phyloP scores from a whole-genome alignment of 495 filamentous ascomycete species.

The Daldinia caldariorum region DNA sequence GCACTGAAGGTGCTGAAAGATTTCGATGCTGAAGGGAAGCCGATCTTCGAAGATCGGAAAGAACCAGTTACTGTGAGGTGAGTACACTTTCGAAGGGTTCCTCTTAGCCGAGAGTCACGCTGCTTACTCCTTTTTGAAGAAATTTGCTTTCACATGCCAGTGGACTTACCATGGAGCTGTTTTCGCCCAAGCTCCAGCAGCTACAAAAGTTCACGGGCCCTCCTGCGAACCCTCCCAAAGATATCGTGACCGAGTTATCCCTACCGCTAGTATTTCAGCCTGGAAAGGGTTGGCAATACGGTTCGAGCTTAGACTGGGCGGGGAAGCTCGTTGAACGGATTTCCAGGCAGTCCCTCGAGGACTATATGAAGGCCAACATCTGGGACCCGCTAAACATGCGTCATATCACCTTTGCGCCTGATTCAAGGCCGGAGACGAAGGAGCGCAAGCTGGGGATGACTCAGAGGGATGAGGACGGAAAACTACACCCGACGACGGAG shows the following conservation, averaged over 20 bases:
- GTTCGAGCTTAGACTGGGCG: conserved; percentile 47
- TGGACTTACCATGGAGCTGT: conserved; percentile 31
- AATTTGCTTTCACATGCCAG: conserved; percentile 41
- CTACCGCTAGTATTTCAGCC: conserved; percentile 51
- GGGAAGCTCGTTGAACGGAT: conserved; percentile 48
- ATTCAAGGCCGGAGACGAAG: conserved; percentile 44
- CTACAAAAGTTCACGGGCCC: conserved; percentile 37
- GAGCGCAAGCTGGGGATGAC: conserved; percentile 34
- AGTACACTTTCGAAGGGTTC: conserved; percentile 15
- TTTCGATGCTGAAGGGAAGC: conserved; percentile 38
- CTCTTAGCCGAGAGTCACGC: conserved; percentile 8
- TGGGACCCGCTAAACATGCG: conserved; percentile 37
- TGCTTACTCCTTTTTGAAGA: conserved; percentile 37
- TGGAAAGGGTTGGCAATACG: conserved; percentile 49
- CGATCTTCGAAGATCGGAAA: conserved; percentile 29
- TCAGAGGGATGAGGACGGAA: conserved; percentile 29
- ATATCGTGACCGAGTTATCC: conserved; percentile 47
- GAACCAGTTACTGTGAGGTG: conserved; percentile 45
- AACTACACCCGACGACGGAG: conserved; percentile 34
- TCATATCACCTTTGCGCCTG: conserved; percentile 48
- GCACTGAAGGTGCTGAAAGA: conserved; percentile 29
- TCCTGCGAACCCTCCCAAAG: conserved; percentile 29
- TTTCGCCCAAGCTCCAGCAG: conserved; percentile 33
- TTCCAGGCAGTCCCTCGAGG: conserved; percentile 42
- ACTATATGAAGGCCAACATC: conserved; percentile 45